Base-by-base conservation (phyloP, 2,329 filamentous ascomycete genomes). In the Hirsutella rhossiliensis region DNA sequence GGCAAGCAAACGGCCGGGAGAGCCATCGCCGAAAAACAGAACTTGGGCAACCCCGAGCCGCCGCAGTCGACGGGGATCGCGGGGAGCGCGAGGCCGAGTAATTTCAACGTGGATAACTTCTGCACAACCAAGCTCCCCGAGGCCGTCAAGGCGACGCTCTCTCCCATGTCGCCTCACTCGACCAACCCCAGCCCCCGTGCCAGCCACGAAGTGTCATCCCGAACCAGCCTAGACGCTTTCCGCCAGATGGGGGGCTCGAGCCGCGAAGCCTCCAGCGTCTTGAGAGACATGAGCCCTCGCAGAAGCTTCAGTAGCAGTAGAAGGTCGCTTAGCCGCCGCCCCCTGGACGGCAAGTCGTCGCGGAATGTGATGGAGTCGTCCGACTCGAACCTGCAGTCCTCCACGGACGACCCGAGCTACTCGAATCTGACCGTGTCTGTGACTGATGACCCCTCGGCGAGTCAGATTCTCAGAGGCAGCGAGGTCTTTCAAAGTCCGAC, bases 401-500 rank as follows among this genome's bases (percentile, higher is more conserved):
- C 48, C 72, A 82, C 55, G 74, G 86, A 86, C 43, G 84, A 83
- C 38, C 82, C 80, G 0, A 87, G 81, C 55, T 62, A 84, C 45
- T 89, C 84, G 1, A 86, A 80, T 3, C 67, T 82, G 29, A 71
- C 82, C 2, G 71, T 80, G 4, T 85, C 84, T 4, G 80, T 78
- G 1, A 77, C 75, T 43, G 84, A 89, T 37, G 86, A 89, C 46
- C 81, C 83, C 40, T 94, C 89, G 4, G 90, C 86, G 3, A 97
- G 90, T 58, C 88, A 95, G 61, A 96, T 97, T 32, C 67, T 98
- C 9, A 76, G 78, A 43, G 80, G 85, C 30, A 96, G 88, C 53
- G 87, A 92, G 53, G 84, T 96, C 9, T 97, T 98, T 55, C 80
- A 84, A 51, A 82, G 80, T 23, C 87, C 87, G 15, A 85, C 82